Evolutionary conservation across 495 filamentous ascomycete genomes (phyloP), one percentile per base, ranked within the genome.

Genomic region (Poronia punctata): DNA sequence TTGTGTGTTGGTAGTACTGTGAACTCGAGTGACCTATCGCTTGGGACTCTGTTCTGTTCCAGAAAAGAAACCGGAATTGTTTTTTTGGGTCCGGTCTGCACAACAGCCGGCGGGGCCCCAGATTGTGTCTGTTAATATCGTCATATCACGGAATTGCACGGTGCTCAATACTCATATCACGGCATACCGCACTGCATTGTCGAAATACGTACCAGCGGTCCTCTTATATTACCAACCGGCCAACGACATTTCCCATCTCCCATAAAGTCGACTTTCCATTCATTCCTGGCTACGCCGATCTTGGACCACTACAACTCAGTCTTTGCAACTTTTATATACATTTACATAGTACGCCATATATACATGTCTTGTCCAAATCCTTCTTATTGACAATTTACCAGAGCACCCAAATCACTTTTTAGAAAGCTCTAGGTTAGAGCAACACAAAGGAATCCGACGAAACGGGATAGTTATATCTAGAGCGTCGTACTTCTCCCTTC

Each of bases 111-210:
- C 42, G 26, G 47, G 41, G 44, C 45, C 41, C 47, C 50, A 47
- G 44, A 48, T 48, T 33, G 34, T n/a, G n/a, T n/a, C 27, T 35
- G 33, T 30, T 31, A 35, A 51, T 39, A 49, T 48, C 54, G 54
- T 54, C 54, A 57, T 54, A 50, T 21, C 19, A 49, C 39, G 38
- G 39, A 54, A 44, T 48, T 46, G 45, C 42, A 29, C 45, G 45
- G 40, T 49, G 36, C 29, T 34, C 34, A 30, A 24, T n/a, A 34
- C 28, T 52, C 54, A 57, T 48, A 46, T 18, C 23, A 51, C 32
- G 38, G 39, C 49, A 44, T 46, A 40, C 49, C 40, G 21, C 43
- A 46, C 37, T 48, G 31, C 21, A 39, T 38, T 19, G 19, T 23
- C 15, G 24, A 47, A 37, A 16, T 31, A 28, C 17, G 29, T 26